Conservation (phyloP, 768 basidiomycete species). For the Leccinum sublutescens region DNA sequence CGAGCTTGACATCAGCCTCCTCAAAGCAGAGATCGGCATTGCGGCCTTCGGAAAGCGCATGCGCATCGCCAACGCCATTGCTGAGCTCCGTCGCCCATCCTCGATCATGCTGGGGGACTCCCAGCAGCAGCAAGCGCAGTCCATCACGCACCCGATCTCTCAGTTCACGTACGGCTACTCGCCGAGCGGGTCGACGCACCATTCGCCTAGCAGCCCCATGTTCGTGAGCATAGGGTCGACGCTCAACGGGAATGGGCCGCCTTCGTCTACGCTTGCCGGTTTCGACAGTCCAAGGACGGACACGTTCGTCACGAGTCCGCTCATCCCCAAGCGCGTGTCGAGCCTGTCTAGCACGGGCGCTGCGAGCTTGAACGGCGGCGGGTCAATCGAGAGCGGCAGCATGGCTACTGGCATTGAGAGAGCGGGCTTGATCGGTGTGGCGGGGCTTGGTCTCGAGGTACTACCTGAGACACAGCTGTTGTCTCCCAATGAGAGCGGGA, state of each 20-base stretch:
- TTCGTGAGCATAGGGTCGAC: constrained; percentile 33
- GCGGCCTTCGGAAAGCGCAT: constrained; percentile 92
- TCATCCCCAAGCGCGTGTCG: constrained; percentile 25
- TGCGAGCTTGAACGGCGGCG: constrained; percentile 25
- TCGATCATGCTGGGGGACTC: constrained; percentile 56
- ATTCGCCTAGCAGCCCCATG: constrained; percentile 44
- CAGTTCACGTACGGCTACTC: constrained; percentile 34
- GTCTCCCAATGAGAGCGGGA: constrained; percentile 62
- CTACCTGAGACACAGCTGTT: constrained; percentile 51
- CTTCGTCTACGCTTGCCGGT: constrained; percentile 25
- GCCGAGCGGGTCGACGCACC: constrained; percentile 41
- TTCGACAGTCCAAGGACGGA: constrained; percentile 35
- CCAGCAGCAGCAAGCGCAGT: constrained; percentile 34
- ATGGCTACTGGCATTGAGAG: constrained; percentile 21
- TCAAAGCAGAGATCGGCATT: constrained; percentile 93
- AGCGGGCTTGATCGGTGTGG: constrained; percentile 17
- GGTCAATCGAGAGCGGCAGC: constrained; percentile 19
- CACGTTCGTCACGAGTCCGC: constrained; percentile 11
- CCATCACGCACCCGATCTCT: constrained; percentile 26
- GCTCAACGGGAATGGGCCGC: constrained; percentile 16
- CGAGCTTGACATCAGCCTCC: constrained; percentile 86
- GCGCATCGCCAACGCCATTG: constrained; percentile 89
- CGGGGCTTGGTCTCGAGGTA: constrained; percentile 27
- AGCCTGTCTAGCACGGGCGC: constrained; percentile 27
- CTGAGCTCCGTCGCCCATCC: constrained; percentile 76